Conservation (phyloP, 176 grass and related monocot genomes). For the Oryza punctata region DNA sequence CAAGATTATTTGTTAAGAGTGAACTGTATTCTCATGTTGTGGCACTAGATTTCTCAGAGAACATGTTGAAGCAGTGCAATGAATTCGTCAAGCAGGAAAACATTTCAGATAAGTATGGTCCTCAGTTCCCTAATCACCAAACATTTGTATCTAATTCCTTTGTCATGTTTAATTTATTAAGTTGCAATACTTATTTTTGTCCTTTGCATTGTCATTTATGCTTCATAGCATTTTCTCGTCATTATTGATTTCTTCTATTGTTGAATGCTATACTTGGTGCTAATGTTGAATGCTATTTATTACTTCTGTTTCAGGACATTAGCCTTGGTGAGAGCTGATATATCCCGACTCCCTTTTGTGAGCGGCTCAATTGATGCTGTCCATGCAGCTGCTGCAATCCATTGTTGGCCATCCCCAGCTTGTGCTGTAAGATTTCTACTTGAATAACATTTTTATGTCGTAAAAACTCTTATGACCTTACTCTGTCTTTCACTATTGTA, state of each 20-base stretch:
- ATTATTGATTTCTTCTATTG: slow-evolving; percentile 1
- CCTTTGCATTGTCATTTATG: background rate
- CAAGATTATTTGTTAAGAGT: slow-evolving; percentile 81
- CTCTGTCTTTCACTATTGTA: background rate
- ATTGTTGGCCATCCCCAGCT: slow-evolving; percentile 96
- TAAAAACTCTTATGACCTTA: background rate
- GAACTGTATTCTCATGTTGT: slow-evolving; percentile 77
- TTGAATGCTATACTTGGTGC: background rate
- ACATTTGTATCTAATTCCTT: slow-evolving; percentile 8
- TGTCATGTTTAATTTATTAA: background rate
- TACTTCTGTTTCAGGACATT: slow-evolving; percentile 49
- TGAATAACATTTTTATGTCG: slow-evolving; percentile 3
- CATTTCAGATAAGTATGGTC: slow-evolving; percentile 73
- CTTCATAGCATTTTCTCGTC: background rate
- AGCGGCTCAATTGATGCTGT: slow-evolving; percentile 81
- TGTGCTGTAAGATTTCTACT: slow-evolving; percentile 64
- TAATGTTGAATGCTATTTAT: background rate
- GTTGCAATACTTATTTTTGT: background rate
- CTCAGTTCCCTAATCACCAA: slow-evolving; percentile 8
- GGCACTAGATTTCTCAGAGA: slow-evolving; percentile 91
- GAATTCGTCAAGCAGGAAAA: slow-evolving; percentile 70
- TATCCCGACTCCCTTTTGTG: slow-evolving; percentile 79
- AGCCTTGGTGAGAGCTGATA: slow-evolving; percentile 84
- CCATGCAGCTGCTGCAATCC: slow-evolving; percentile 91
- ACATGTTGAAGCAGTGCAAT: slow-evolving; percentile 86